Base-by-base conservation (phyloP, 306 rosid species). In the Malus domestica region DNA sequence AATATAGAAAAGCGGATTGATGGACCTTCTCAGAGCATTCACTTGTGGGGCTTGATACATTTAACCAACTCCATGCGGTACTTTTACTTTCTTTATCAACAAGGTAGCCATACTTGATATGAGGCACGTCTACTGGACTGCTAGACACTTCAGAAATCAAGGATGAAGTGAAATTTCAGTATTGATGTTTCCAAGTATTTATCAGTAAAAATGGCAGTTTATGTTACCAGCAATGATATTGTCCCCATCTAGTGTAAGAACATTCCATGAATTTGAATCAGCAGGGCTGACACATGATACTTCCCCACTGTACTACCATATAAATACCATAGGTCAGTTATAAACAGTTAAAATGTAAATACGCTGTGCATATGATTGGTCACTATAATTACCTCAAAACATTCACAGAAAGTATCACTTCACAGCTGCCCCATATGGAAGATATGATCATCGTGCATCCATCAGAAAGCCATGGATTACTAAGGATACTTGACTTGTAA, bases 71-170 rank as follows among this genome's bases (percentile, higher is more conserved):
- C 98, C 98, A 90, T 70, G 79, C 79, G 35, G 72, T 82, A 67
- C 72, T 73, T 76, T 84, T 77, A 80, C 77, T 79, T 79, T 79
- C 83, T 78, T 81, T 89, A 84, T 86, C 81, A 85, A 76, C 83
- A 82, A 81, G 80, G 81, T 78, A 70, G 70, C 97, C 97, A 45
- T 87, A 94, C 83, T 86, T 94, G 88, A 94, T 75, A 80, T 87
- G 88, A 75, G 98, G 99, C 79, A 95, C 73, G 77, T 92, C 88
- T 62, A 92, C 91, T 35, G 92, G 96, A 83, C 97, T 90, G 85
- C 97, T 92, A 67, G 93, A 86, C 80, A 90, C 98, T 95, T 85
- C 85, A 85, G 72, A 75, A 66, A 44, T 72, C 68, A 79, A 74
- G 77, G 45, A 71, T 80, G 49, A 51, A 54, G 69, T 33, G 52